These are phyloP conservation scores for Fusarium sp. DNA, from an alignment of 2,329 filamentous ascomycete genomes.

Conservation along the genomic window DNA sequence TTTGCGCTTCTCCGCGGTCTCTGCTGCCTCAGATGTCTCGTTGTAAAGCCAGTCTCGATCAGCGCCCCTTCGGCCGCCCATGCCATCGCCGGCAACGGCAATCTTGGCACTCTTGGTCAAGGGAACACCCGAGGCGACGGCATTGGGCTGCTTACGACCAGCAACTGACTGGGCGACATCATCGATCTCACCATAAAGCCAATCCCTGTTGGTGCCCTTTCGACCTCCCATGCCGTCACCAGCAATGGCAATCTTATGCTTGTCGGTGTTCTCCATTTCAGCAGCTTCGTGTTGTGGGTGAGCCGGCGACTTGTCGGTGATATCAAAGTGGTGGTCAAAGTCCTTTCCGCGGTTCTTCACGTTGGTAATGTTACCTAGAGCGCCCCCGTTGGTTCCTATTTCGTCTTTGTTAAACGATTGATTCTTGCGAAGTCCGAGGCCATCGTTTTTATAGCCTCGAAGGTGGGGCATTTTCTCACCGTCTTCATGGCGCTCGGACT, in stretches of 20 bases:
- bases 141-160: constrained; percentile 36
- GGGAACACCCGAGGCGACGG: constrained; percentile 32
- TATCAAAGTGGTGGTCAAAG: constrained; percentile 82
- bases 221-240: constrained; percentile 77
- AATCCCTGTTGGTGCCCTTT: constrained; percentile 67
- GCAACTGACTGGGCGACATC: constrained; percentile 50
- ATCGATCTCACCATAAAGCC: constrained; percentile 63
- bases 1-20: neutral
- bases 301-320: constrained; percentile 76
- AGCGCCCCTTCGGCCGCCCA: constrained; percentile 70
- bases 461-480: constrained; percentile 68
- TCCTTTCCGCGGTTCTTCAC: constrained; percentile 79
- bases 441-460: constrained; percentile 73
- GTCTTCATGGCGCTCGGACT: constrained; percentile 88
- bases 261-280: constrained; percentile 69
- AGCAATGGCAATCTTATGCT: constrained; percentile 59
- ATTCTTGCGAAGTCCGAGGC: constrained; percentile 80
- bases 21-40: constrained; percentile 53
- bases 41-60: constrained; percentile 70
- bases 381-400: constrained; percentile 55
- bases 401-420: constrained; percentile 75
- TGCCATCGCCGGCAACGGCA: constrained; percentile 70
- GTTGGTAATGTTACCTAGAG: constrained; percentile 78
- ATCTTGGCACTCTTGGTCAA: constrained; percentile 47
- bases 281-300: constrained; percentile 71